Base-by-base conservation (phyloP, 305 asterid species). In the Fraxinus nigra region DNA sequence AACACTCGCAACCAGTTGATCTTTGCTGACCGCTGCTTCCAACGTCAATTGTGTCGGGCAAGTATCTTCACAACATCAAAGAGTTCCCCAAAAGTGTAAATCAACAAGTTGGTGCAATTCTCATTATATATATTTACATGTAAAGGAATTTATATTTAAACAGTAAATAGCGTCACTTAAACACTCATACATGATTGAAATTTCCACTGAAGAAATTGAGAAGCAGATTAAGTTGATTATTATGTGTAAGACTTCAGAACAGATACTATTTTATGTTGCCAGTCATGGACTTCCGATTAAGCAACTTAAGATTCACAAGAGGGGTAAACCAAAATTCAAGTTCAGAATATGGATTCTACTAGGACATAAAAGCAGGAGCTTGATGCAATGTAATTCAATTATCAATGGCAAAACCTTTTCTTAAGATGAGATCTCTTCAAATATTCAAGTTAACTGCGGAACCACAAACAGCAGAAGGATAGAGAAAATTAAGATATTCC, bases 41-140 rank as follows among this genome's bases (percentile, higher is more conserved):
- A 22, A 95, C 97, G 26, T 95, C 99, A 78, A 95, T 92, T 51
- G 98, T 94, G 85, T 95, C 99, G 18, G 98, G 99, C 94, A 94
- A 79, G 89, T 95, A 95, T 86, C 99, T 95, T 33, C 69, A 85
- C 34, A 79, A 69, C 85, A 86, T 14, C 37, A 32, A 14, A 14
- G 24, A 20, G 28, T 59, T 59, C 69, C 69, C 69, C 65, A 69
- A 69, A 70, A 70, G 43, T 16, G 24, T 14, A 16, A 70, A 30
- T 32, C 75, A 70, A 32, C 20, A 33, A 13, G 75, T 70, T 70
- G 35, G 43, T 32, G 75, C 43, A 70, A 70, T 70, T 16, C 75
- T 70, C 24, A 30, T 11, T 28, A 13, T 69, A 51, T 24, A 69
- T 51, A 69, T 5, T 69, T 14, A 69, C 22, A 30, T 6, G 75